Conservation (phyloP, 2,329 filamentous ascomycete genomes). For the Cladosporium sp. region DNA sequence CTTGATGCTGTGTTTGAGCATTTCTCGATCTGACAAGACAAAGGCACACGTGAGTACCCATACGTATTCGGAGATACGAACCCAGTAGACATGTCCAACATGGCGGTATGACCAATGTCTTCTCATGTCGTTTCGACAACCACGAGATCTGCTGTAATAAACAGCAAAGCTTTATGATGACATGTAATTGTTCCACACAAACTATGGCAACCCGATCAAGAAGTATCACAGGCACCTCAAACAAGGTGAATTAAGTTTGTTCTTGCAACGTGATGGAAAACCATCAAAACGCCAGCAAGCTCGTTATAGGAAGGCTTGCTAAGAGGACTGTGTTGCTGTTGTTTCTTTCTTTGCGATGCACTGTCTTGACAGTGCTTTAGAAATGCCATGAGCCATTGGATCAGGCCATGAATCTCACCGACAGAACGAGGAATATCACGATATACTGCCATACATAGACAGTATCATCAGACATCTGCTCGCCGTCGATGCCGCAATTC, state of each 20-base stretch:
- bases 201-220: slow-evolving; percentile 8
- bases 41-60: too few species aligned
- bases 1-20: too few species aligned
- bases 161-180: background rate
- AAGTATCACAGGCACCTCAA: slow-evolving; percentile 11
- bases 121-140: too few species aligned
- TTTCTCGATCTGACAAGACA: too few species aligned
- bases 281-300: slow-evolving; percentile 14
- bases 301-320: slow-evolving; percentile 13
- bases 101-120: too few species aligned
- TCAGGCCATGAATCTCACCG: background rate
- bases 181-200: slow-evolving; percentile 8
- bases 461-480: background rate
- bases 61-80: too few species aligned
- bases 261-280: slow-evolving; percentile 11
- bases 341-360: background rate
- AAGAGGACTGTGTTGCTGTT: slow-evolving; percentile 13
- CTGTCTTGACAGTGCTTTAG: too few species aligned
- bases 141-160: background rate
- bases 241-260: slow-evolving; percentile 5
- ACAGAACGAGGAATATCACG: background rate
- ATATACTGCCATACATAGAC: background rate
- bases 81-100: too few species aligned
- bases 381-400: too few species aligned
- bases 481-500: background rate